These are phyloP conservation scores for Acacia confusa DNA, from an alignment of 306 rosid genomes.

Conservation along the genomic window DNA sequence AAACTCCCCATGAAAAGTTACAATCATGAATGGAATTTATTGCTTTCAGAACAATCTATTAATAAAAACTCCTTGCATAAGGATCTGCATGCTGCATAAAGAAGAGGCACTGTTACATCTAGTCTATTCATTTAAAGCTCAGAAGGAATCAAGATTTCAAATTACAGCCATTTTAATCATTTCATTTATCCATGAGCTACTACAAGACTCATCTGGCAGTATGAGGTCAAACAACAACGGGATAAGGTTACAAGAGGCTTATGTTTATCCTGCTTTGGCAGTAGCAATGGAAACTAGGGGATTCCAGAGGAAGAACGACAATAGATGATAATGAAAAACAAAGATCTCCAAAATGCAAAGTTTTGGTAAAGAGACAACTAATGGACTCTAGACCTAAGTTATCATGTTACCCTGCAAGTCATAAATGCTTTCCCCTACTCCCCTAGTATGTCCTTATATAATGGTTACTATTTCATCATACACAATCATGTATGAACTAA, in stretches of 20 bases:
- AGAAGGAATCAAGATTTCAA: conserved; percentile 9
- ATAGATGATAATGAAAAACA: background rate
- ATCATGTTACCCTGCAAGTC: background rate
- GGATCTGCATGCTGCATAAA: conserved; percentile 2
- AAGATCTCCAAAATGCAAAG: background rate
- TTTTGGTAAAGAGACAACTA: background rate
- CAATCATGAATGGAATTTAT: conserved; percentile 3
- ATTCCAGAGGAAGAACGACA: conserved; percentile 6
- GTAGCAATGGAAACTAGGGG: background rate
- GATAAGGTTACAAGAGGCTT: background rate
- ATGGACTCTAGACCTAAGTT: background rate
- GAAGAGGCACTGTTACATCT: background rate
- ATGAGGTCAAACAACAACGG: background rate
- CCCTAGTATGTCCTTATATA: background rate
- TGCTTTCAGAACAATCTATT: conserved; percentile 15
- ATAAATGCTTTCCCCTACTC: background rate
- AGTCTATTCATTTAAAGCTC: background rate
- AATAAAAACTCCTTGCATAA: background rate
- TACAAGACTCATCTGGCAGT: background rate
- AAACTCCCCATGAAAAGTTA: background rate
- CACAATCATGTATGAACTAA: background rate
- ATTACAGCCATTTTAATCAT: conserved; percentile 17
- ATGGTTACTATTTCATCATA: background rate
- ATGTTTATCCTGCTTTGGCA: background rate
- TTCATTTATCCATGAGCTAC: background rate